Percentiles rank a stretch among this genome's conserved stretches.
These are phyloP conservation scores for Oldenlandia corymbosa DNA, from an alignment of 257 asterid genomes.

Conservation along the genomic window DNA sequence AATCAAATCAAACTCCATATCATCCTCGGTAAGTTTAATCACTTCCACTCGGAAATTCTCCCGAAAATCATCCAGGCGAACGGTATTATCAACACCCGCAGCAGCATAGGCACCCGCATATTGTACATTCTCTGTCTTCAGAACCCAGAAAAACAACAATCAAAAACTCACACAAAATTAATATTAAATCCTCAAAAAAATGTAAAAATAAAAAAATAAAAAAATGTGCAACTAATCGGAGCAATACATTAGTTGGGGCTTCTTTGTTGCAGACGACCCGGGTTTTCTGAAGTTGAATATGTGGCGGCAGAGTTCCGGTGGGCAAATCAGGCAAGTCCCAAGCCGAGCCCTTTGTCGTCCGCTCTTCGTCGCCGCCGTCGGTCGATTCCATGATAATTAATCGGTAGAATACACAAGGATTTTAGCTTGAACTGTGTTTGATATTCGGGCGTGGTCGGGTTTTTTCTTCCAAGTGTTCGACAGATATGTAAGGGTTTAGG, in stretches of 20 bases:
- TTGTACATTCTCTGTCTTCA: conserved; percentile 21
- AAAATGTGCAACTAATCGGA: background rate
- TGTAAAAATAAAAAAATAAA: background rate
- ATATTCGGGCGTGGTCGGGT: no score
- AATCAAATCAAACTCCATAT: conserved; percentile 78
- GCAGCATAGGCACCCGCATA: conserved; percentile 84
- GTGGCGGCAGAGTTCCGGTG: conserved; percentile 55
- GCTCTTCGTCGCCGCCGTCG: conserved; percentile 7
- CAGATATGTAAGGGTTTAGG: no score
- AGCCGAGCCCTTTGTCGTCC: conserved; percentile 41
- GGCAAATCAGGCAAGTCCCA: conserved; percentile 94
- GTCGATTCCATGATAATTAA: background rate
- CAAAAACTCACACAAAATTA: background rate
- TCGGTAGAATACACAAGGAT: background rate
- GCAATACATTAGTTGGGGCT: conserved; percentile 74
- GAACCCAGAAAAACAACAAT: background rate
- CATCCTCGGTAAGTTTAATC: conserved; percentile 46
- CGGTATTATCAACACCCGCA: conserved; percentile 83
- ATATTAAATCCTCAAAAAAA: no score
- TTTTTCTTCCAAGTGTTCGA: no score
- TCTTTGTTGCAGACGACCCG: conserved; percentile 45
- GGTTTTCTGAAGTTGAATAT: conserved; percentile 26
- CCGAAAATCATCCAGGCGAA: conserved; percentile 55
- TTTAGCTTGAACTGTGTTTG: no score
- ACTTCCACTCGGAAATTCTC: conserved; percentile 63